Evolutionary conservation across 2,329 filamentous ascomycete species (phyloP), one percentile per base, ranked within the genome.

Genomic region (Thyridium curvatum): DNA sequence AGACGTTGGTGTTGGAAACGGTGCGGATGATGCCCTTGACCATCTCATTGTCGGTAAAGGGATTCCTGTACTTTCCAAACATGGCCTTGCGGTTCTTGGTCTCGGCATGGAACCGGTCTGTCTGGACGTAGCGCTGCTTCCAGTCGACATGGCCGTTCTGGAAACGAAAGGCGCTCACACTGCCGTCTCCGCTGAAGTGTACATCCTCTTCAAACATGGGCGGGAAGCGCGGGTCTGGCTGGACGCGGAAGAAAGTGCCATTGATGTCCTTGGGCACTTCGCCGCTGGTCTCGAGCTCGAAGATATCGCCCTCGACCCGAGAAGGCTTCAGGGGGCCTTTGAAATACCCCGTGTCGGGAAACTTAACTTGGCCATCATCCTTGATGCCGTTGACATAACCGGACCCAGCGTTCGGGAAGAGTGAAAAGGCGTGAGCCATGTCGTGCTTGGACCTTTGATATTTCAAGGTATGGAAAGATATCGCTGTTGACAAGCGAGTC

Each of bases 1-100:
- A 60, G n/a, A 80, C 59, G 41, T 81, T 80, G 2, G 76, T 80
- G 45, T 81, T 80, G 3, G 69, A 66, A 0, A 73, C 72, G 0
- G 72, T 78, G 16, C 74, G 59, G 31, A 79, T 72, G 5, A 76
- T 67, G 2, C 71, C 71, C 36, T 66, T 67, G 6, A 77, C 72
- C 43, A 64, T 66, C 52, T 74, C 71, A 37, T 70, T 69, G 49
- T 77, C 72, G 8, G 72, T 77, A 44, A 65, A 76, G 0, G 71
- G 71, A 48, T 80, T 79, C 14, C 75, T 61, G 45, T 79, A 79
- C 32, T 66, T 61, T 0, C 75, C 75, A 38, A 79, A 75, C 12
- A 79, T 52, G 12, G 53, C 51, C 5, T 46, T 33, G 13, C 62
- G 56, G 34, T 58, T 55, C 1, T 35, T 21, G 3, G 49, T 55